A percentile compares a stretch with the other conserved stretches of the same genome.
Evolutionary conservation across 352 stramenopile species (phyloP).

Genomic region (Phytophthora fragariaefolia): DNA sequence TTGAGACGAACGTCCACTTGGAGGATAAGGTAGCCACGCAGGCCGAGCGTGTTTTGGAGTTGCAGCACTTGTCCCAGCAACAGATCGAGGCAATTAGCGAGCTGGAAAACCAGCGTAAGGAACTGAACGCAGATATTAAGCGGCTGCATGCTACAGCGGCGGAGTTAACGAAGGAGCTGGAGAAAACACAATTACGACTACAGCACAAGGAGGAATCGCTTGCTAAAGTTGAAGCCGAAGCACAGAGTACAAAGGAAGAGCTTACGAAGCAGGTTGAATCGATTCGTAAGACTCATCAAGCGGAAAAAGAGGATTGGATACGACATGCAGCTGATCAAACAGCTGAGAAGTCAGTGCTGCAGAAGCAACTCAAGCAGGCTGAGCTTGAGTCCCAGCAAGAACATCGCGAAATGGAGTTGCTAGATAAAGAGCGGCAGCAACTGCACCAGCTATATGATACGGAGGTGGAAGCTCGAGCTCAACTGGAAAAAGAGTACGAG

Average conservation of each 20-base stretch:
- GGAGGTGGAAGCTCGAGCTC: slow-evolving; percentile 34
- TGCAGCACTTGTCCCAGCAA: slow-evolving; percentile 45
- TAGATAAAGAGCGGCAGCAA: slow-evolving; percentile 53
- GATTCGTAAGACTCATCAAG: slow-evolving; percentile 43
- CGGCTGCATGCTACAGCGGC: slow-evolving; percentile 28
- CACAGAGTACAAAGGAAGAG: slow-evolving; percentile 43
- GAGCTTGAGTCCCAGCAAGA: slow-evolving; percentile 37
- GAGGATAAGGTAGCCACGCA: slow-evolving; percentile 67
- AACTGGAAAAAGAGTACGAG: slow-evolving; percentile 33
- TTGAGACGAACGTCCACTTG: slow-evolving; percentile 52
- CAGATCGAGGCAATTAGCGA: slow-evolving; percentile 39
- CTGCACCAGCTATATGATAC: slow-evolving; percentile 44
- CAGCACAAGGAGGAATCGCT: slow-evolving; percentile 53
- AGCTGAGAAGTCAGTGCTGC: slow-evolving; percentile 56
- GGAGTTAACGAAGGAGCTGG: slow-evolving; percentile 56
- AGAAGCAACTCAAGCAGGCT: slow-evolving; percentile 61
- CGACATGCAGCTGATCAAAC: slow-evolving; percentile 65
- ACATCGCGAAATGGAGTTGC: slow-evolving; percentile 47
- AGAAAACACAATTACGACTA: slow-evolving; percentile 57
- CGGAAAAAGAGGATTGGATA: slow-evolving; percentile 71
- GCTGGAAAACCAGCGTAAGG: slow-evolving; percentile 47
- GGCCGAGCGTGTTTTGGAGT: slow-evolving; percentile 43
- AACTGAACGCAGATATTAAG: slow-evolving; percentile 40
- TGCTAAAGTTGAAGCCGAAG: slow-evolving; percentile 38
- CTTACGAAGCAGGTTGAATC: slow-evolving; percentile 46